Evolutionary conservation across 306 rosid genomes (phyloP).

Genomic region (Biancaea sappan): DNA sequence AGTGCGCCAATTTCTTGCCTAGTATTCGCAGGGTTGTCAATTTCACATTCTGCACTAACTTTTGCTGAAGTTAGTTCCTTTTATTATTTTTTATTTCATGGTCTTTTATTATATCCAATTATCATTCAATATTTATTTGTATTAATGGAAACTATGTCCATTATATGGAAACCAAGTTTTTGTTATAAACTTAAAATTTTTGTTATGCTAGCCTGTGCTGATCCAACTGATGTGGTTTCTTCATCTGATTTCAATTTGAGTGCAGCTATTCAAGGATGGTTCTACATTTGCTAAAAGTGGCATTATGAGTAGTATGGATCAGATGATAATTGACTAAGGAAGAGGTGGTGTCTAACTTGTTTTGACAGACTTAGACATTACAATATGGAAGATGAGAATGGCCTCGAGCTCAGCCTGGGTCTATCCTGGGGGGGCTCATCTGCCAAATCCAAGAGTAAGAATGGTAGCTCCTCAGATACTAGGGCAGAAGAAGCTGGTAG

Average conservation of each 20-base stretch:
- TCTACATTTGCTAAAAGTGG: constrained; percentile 18
- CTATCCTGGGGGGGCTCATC: constrained; percentile 84
- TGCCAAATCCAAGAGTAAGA: constrained; percentile 72
- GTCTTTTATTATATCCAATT: too few species aligned
- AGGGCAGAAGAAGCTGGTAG: constrained; percentile 67
- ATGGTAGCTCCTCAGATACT: constrained; percentile 63
- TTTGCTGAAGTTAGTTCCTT: background rate
- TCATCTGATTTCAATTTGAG: constrained; percentile 31
- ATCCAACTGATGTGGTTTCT: constrained; percentile 26
- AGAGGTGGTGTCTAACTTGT: constrained; percentile 31
- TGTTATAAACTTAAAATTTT: constrained; percentile 28
- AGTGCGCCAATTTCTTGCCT: background rate
- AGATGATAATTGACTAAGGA: constrained; percentile 17
- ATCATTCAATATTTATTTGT: background rate
- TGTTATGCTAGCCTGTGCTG: constrained; percentile 5
- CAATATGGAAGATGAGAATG: constrained; percentile 88
- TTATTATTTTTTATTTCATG: too few species aligned
- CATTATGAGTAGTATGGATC: constrained; percentile 16
- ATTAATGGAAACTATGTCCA: constrained; percentile 10
- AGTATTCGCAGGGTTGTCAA: background rate
- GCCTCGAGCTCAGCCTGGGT: constrained; percentile 97
- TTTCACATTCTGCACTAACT: background rate
- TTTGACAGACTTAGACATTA: constrained; percentile 29
- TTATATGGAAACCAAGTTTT: background rate
- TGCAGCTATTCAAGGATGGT: constrained; percentile 32